Base-by-base conservation (phyloP, 1,284 basidiomycete species). In the Ceratobasidium sp. region DNA sequence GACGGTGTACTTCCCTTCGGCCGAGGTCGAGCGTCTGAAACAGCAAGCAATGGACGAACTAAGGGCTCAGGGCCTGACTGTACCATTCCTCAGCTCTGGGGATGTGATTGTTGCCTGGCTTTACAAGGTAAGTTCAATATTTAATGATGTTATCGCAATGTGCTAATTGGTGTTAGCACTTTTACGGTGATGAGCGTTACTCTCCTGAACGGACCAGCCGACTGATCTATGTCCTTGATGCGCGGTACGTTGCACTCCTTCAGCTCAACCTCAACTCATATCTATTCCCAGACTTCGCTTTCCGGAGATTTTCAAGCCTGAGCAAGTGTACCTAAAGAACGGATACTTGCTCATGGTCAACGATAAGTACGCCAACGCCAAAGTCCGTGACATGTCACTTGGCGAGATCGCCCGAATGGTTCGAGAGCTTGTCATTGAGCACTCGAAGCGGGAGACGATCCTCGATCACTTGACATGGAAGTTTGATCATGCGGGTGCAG, bases 71-170 rank as follows among this genome's bases (percentile, higher is more conserved):
- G 55, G 55, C 1, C 2, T 43, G 4, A 12, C 35, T 7, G 49
- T 65, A 0, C 49, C 60, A 8, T 54, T 42, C 27, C 12, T 67
- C 6, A 67, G 62, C 35, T 67, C 62, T 10, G 62, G 50, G 17
- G 62, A 67, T 22, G 50, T 67, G n/a, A 54, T 67, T 32, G 62
- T 67, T 43, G 62, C 62, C 13, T 67, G 62, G 62, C 29, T 67
- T 13, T 67, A 67, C 50, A 67, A 67, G 49, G 62, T 65, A 22
- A 8, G 60, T 49, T 15, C 12, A 31, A 29, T 42, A 15, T 40
- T 8, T 43, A 38, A 27, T 56, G 17, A 10, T 35, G 3, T 56
- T 34, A 15, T 20, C 12, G 25, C 10, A 40, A 8, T 40, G 13
- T 20, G 22, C 31, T 45, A 4, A 62, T 50, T 15, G 17, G 17